phyloP scores from a whole-genome alignment of 164 flowering plant genomes.

The Stephania yunnanensis region DNA sequence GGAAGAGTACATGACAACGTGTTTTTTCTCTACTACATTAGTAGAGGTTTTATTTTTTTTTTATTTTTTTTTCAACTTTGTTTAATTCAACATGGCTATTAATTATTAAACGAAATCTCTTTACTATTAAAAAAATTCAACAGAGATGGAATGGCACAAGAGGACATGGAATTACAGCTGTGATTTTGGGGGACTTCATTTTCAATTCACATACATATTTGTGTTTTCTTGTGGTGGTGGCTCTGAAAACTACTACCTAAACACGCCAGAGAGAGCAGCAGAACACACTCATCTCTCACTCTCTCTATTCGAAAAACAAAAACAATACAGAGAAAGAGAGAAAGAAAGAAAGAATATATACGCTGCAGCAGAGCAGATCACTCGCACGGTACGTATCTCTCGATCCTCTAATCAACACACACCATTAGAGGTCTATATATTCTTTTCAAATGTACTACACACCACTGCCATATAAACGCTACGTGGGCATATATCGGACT shows the following conservation, averaged over 20 bases:
- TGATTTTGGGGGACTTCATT: slow-evolving; percentile 9
- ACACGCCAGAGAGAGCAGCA: slow-evolving; percentile 23
- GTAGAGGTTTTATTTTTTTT: too few species aligned
- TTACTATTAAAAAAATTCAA: not conserved
- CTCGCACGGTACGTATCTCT: slow-evolving; percentile 15
- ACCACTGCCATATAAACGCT: not conserved
- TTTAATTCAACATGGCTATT: too few species aligned
- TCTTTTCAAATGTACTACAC: not conserved
- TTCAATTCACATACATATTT: slow-evolving; percentile 3
- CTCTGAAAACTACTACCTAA: slow-evolving; percentile 21
- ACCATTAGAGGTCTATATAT: too few species aligned
- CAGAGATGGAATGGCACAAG: not conserved
- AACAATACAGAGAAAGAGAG: slow-evolving; percentile 2
- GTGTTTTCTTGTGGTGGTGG: slow-evolving; percentile 24
- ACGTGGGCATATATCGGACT: not conserved
- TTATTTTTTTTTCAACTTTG: too few species aligned
- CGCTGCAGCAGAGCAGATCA: slow-evolving; percentile 15
- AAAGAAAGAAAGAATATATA: slow-evolving; percentile 18
- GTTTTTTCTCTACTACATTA: too few species aligned
- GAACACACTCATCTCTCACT: not conserved
- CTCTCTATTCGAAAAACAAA: not conserved
- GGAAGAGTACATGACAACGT: too few species aligned
- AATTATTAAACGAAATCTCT: too few species aligned
- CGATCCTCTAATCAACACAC: slow-evolving; percentile 15
- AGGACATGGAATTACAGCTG: slow-evolving; percentile 18